Evolutionary conservation across 805 yeast species (phyloP).

Genomic region (Millerago galiae): DNA sequence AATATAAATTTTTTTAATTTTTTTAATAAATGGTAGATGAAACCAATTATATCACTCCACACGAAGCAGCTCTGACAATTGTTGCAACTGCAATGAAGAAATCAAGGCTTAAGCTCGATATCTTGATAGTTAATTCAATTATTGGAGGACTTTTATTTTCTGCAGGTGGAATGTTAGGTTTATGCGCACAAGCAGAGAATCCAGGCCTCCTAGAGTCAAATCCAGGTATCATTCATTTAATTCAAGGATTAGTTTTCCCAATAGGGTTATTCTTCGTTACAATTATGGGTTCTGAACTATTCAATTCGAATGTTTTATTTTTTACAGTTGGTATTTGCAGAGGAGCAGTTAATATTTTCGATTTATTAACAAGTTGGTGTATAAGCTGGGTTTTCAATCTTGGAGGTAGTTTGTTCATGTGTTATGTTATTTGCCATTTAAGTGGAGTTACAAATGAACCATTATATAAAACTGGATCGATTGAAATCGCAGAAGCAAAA

Average conservation of each 20-base stretch:
- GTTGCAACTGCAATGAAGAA: slow-evolving; percentile 86
- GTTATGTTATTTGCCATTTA: slow-evolving; percentile 47
- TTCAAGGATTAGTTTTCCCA: slow-evolving; percentile 61
- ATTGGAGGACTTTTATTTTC: slow-evolving; percentile 66
- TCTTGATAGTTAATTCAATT: slow-evolving; percentile 55
- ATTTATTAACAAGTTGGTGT: slow-evolving; percentile 57
- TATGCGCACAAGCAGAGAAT: slow-evolving; percentile 46
- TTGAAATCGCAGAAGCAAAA: slow-evolving; percentile 36
- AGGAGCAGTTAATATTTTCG: slow-evolving; percentile 63
- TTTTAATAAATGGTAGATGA: slow-evolving; percentile 43
- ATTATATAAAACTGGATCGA: slow-evolving; percentile 35
- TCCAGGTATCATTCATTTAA: slow-evolving; percentile 46
- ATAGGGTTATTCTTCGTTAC: slow-evolving; percentile 73
- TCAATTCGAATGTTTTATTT: slow-evolving; percentile 67
- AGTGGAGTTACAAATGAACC: slow-evolving; percentile 28
- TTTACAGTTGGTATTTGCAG: slow-evolving; percentile 63
- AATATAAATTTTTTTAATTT: no score
- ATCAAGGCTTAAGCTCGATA: slow-evolving; percentile 56
- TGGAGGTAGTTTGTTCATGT: slow-evolving; percentile 56
- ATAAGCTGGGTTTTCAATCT: slow-evolving; percentile 64
- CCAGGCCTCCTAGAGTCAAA: slow-evolving; percentile 34
- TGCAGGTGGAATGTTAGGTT: slow-evolving; percentile 66
- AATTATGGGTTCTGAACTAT: slow-evolving; percentile 67
- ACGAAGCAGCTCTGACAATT: slow-evolving; percentile 77
- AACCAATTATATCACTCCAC: slow-evolving; percentile 59